Percentiles rank a stretch among this genome's conserved stretches.
Conservation (phyloP, 2,329 filamentous ascomycete species). For the Sclerotinia sclerotiorum region DNA sequence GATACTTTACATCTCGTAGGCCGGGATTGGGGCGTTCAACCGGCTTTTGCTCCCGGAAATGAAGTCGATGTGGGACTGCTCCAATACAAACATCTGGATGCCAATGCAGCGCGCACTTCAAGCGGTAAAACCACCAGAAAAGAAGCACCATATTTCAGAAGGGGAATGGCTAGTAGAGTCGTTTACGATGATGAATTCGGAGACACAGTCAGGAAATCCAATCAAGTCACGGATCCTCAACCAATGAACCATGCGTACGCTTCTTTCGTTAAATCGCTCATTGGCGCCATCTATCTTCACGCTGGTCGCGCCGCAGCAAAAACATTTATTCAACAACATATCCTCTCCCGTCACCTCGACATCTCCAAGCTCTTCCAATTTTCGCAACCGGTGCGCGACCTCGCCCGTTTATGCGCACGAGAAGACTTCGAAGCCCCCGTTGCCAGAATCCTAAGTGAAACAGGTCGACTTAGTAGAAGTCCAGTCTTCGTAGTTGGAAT, state of each 20-base stretch:
- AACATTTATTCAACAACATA: conserved; percentile 78
- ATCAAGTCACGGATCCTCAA: conserved; percentile 34
- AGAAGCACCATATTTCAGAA: conserved; percentile 57
- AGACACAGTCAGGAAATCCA: conserved; percentile 49
- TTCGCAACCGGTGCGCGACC: conserved; percentile 77
- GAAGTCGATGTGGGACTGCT: conserved; percentile 91
- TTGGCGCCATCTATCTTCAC: conserved; percentile 85
- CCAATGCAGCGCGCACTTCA: conserved; percentile 43
- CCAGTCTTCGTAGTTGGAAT: conserved; percentile 95
- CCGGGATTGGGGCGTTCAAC: conserved; percentile 87
- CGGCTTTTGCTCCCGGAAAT: conserved; percentile 78
- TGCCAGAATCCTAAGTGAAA: conserved; percentile 86
- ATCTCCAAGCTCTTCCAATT: conserved; percentile 81
- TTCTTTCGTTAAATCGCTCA: conserved; percentile 77
- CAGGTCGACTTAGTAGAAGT: conserved; percentile 77
- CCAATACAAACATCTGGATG: conserved; percentile 63
- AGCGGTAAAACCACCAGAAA: conserved; percentile 54
- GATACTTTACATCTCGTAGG: conserved; percentile 72
- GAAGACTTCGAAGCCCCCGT: conserved; percentile 88
- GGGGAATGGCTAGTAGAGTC: conserved; percentile 73
- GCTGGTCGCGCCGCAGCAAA: conserved; percentile 76
- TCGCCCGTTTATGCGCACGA: conserved; percentile 77
- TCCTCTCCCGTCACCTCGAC: conserved; percentile 77
- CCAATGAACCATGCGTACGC: conserved; percentile 56
- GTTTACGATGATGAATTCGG: conserved; percentile 85